These are phyloP conservation scores for apple (Malus domestica) DNA, from an alignment of 306 rosid species.

Conservation along the genomic window ASM211411v1 NC_041801.1:4722001-4722500, in stretches of 20 bases:
- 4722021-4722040: slow-evolving; percentile 83
- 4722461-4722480: slow-evolving; percentile 72
- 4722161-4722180: background rate
- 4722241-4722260: slow-evolving; percentile 73
- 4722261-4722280: slow-evolving; percentile 61
- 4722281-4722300: background rate
- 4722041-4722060: slow-evolving; percentile 95
- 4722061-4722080: slow-evolving; percentile 43
- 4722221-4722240: slow-evolving; percentile 53
- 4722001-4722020: slow-evolving; percentile 63
- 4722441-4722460: slow-evolving; percentile 95
- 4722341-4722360: slow-evolving; percentile 2
- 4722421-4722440: slow-evolving; percentile 90
- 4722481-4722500: slow-evolving; percentile 74
- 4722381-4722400: slow-evolving; percentile 94
- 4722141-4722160: background rate
- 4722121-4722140: background rate
- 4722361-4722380: slow-evolving; percentile 58
- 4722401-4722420: slow-evolving; percentile 85
- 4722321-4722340: background rate
- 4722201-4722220: slow-evolving; percentile 95
- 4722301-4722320: background rate
- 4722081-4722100: background rate
- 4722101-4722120: background rate
- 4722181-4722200: slow-evolving; percentile 70